A percentile compares a stretch with the other conserved stretches of the same genome.
phyloP scores from a whole-genome alignment of 129 eudicot genomes.

The Calendula officinalis region DNA sequence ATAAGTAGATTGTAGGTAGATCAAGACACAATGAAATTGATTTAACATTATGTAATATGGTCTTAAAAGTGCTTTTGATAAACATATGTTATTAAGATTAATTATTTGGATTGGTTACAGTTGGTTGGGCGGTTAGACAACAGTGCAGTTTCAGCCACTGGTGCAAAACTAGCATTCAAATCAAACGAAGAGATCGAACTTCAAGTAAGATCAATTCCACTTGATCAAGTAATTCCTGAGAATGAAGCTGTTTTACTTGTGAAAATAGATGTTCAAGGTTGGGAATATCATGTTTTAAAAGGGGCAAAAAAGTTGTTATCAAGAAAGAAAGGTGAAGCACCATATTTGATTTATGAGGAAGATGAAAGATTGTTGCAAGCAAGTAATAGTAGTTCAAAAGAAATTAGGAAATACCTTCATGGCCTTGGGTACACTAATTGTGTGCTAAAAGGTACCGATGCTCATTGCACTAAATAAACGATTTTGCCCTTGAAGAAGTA shows the following conservation, averaged over 20 bases:
- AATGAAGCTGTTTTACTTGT: conserved; percentile 61
- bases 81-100: background rate
- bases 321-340: conserved; percentile 83
- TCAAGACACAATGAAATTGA: background rate
- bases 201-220: conserved; percentile 75
- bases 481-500: conserved; percentile 4
- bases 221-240: conserved; percentile 70
- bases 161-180: conserved; percentile 93
- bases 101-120: conserved; percentile 36
- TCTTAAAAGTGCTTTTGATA: background rate
- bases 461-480: conserved; percentile 76
- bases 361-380: conserved; percentile 91
- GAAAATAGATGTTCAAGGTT: conserved; percentile 96
- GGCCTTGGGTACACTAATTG: conserved; percentile 75
- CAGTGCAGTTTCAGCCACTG: conserved; percentile 92
- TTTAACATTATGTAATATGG: background rate
- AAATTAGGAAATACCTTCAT: conserved; percentile 66
- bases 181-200: conserved; percentile 87
- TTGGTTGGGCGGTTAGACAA: conserved; percentile 95
- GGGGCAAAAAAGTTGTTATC: conserved; percentile 82
- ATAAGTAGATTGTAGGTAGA: background rate
- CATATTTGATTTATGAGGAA: conserved; percentile 95
- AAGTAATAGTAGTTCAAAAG: conserved; percentile 74
- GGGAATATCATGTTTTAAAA: conserved; percentile 94
- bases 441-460: conserved; percentile 82